These are phyloP conservation scores for Calamus simplicifolius DNA, from an alignment of 176 grass and related monocot genomes.

Conservation along the genomic window DNA sequence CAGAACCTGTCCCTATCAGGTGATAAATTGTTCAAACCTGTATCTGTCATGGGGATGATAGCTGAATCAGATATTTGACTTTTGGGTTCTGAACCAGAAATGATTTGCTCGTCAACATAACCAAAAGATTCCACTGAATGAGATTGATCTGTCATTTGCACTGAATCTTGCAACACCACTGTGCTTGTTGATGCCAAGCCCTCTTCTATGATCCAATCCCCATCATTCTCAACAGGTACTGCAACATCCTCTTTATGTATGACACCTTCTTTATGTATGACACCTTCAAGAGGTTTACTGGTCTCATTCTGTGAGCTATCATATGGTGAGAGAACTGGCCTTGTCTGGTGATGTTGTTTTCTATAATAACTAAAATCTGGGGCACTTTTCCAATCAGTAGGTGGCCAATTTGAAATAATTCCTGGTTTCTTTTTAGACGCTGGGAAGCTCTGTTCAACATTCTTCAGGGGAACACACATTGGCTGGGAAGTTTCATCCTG, in stretches of 20 bases:
- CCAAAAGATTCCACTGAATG: conserved; percentile 28
- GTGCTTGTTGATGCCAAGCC: conserved; percentile 5
- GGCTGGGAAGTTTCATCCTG: conserved; percentile 21
- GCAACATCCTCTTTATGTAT: conserved; percentile 26
- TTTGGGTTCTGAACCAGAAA: conserved; percentile 21
- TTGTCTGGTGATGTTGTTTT: conserved; percentile 8
- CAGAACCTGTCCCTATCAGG: conserved; percentile 10
- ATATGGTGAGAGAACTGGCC: conserved; percentile 22
- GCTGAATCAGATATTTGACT: conserved; percentile 21
- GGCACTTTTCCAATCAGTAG: conserved; percentile 62
- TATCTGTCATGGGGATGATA: conserved; percentile 19
- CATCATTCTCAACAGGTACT: conserved; percentile 46
- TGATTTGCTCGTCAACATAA: conserved; percentile 20
- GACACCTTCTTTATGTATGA: not conserved
- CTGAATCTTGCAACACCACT: conserved; percentile 26
- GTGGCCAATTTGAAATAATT: conserved; percentile 48
- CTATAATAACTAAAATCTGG: conserved; percentile 34
- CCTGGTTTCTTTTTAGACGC: conserved; percentile 29
- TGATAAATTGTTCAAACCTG: conserved; percentile 19
- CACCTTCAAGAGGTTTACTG: conserved; percentile 9
- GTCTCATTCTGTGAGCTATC: conserved; percentile 6
- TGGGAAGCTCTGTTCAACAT: conserved; percentile 20
- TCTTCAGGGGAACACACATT: conserved; percentile 6
- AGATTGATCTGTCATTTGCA: conserved; percentile 15
- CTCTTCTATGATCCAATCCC: conserved; percentile 61